Evolutionary conservation across 805 yeast species (phyloP).

Genomic region (Kurtzmaniella fragi): DNA sequence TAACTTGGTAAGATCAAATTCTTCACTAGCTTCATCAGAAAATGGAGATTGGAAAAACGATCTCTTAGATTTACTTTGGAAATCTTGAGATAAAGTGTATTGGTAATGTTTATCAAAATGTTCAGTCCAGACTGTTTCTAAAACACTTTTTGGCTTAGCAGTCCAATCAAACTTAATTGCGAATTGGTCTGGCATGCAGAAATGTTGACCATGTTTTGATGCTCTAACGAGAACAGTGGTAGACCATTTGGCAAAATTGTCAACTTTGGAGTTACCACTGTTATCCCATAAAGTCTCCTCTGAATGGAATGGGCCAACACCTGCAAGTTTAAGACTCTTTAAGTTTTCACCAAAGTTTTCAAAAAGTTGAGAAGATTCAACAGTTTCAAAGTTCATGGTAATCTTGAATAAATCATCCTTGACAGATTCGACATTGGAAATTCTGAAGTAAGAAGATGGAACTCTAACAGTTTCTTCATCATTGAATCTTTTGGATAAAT

Average conservation of each 20-base stretch:
- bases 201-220: slow-evolving; percentile 9
- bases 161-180: slow-evolving; percentile 13
- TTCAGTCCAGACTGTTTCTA: slow-evolving; percentile 11
- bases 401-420: slow-evolving; percentile 15
- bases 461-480: slow-evolving; percentile 1
- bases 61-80: slow-evolving; percentile 3
- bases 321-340: slow-evolving; percentile 12
- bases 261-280: slow-evolving; percentile 7
- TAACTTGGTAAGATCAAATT: slow-evolving; percentile 2
- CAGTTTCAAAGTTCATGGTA: slow-evolving; percentile 18
- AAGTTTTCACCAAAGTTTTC: slow-evolving; percentile 11
- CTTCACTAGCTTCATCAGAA: neutral
- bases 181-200: slow-evolving; percentile 21
- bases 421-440: slow-evolving; percentile 17
- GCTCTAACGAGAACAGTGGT: slow-evolving; percentile 17
- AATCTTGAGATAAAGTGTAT: slow-evolving; percentile 11
- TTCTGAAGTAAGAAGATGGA: slow-evolving; percentile 20
- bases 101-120: slow-evolving; percentile 12
- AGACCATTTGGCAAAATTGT: slow-evolving; percentile 16
- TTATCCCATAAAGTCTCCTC: slow-evolving; percentile 8
- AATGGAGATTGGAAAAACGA: neutral
- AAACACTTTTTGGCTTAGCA: slow-evolving; percentile 8
- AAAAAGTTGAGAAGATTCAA: slow-evolving; percentile 14
- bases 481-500: no score
- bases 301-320: slow-evolving; percentile 18